phyloP scores from a whole-genome alignment of 306 rosid species.

The Coriaria nepalensis region DNA sequence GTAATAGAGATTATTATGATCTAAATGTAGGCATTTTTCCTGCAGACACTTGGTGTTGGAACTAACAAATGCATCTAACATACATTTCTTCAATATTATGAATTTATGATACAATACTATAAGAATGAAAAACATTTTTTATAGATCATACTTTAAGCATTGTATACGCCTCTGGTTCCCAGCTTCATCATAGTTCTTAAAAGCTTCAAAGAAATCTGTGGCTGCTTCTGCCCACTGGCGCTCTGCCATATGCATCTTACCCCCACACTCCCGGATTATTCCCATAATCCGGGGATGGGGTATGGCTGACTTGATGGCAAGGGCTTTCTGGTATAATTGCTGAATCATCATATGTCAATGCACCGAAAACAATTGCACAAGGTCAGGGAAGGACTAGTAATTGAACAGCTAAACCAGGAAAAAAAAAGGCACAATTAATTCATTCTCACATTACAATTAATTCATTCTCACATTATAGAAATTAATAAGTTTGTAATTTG shows the following conservation, averaged over 20 bases:
- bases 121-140: too few relatives aligned
- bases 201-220: constrained; percentile 94
- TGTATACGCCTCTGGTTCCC: constrained; percentile 97
- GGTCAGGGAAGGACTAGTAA: neutral
- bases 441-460: too few relatives aligned
- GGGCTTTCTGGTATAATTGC: constrained; percentile 98
- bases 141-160: constrained; percentile 64
- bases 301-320: constrained; percentile 91
- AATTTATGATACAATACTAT: too few relatives aligned
- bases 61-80: too few relatives aligned
- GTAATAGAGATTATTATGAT: too few relatives aligned
- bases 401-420: neutral
- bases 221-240: constrained; percentile 99
- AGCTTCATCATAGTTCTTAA: constrained; percentile 91
- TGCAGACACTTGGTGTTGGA: too few relatives aligned
- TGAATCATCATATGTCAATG: constrained; percentile 33
- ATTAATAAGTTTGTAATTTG: too few relatives aligned
- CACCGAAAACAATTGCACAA: constrained; percentile 7
- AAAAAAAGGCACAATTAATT: neutral
- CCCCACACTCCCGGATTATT: constrained; percentile 95
- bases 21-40: too few relatives aligned
- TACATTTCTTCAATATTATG: too few relatives aligned
- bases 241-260: constrained; percentile 99
- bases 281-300: constrained; percentile 99
- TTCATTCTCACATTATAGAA: too few relatives aligned